Percentiles rank a stretch among this genome's conserved stretches.
These are phyloP conservation scores for Gossypium bickii DNA, from an alignment of 345 rosid genomes.

Conservation along the genomic window DNA sequence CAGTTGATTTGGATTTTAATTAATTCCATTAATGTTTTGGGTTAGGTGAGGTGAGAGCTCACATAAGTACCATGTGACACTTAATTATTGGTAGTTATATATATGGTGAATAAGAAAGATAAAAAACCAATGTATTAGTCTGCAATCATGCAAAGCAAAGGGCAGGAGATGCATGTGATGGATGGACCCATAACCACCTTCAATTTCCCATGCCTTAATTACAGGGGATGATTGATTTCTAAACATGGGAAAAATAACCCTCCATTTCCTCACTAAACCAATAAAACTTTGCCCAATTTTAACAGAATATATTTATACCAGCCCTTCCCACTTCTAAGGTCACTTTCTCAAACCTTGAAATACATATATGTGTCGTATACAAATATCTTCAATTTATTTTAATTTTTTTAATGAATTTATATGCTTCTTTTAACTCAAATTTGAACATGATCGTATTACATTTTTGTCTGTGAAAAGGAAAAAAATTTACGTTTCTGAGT, in stretches of 20 bases:
- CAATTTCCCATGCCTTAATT: constrained; percentile 10
- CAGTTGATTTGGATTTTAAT: neutral
- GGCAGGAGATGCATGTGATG: constrained; percentile 15
- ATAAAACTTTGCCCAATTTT: no score
- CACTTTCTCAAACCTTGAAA: no score
- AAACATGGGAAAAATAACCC: neutral
- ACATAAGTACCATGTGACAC: constrained; percentile 7
- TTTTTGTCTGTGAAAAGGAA: no score
- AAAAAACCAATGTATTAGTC: neutral
- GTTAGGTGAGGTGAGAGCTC: constrained; percentile 1
- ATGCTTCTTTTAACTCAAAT: no score
- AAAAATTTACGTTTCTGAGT: no score
- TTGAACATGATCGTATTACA: no score
- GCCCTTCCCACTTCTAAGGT: no score
- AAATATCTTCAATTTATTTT: no score
- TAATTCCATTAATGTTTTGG: constrained; percentile 8
- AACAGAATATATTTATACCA: no score
- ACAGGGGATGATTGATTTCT: constrained; percentile 4
- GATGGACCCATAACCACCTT: constrained; percentile 1
- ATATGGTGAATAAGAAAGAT: neutral
- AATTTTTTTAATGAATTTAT: no score
- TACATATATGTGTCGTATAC: no score
- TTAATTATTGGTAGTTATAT: neutral
- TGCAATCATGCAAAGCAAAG: constrained; percentile 6
- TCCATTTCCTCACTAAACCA: no score